Evolutionary conservation across 164 flowering plant genomes (phyloP).

Genomic region (Nelumbo lutea): DNA sequence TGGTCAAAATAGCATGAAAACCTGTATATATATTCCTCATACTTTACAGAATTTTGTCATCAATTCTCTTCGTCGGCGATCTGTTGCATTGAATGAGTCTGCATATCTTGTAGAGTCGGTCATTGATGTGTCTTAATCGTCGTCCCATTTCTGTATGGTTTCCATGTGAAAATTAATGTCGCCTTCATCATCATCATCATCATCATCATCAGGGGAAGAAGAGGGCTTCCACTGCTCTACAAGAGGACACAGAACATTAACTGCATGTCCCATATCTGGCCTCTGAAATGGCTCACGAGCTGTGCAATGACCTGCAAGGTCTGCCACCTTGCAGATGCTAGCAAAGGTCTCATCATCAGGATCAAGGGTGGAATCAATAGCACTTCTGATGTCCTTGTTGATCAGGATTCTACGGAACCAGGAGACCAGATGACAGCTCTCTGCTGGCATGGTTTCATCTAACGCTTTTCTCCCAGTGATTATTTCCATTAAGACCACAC

Average conservation of each 20-base stretch:
- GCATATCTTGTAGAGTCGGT: constrained; percentile 30
- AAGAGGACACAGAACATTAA: constrained; percentile 41
- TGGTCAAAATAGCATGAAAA: background rate
- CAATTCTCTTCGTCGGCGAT: constrained; percentile 20
- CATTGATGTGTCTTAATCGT: constrained; percentile 31
- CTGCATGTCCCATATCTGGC: constrained; percentile 56
- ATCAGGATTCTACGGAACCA: constrained; percentile 43
- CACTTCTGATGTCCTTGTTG: constrained; percentile 29
- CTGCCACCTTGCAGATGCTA: constrained; percentile 39
- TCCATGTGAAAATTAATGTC: constrained; percentile 27
- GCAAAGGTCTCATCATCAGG: constrained; percentile 41
- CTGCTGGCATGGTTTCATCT: constrained; percentile 33
- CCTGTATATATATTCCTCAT: background rate
- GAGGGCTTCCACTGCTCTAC: constrained; percentile 56
- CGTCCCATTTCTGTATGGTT: constrained; percentile 34
- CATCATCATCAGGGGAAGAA: constrained; percentile 27
- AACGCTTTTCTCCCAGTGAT: constrained; percentile 37
- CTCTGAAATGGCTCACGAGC: constrained; percentile 48
- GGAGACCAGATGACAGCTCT: constrained; percentile 35
- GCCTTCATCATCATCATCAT: constrained; percentile 27
- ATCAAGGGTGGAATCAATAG: constrained; percentile 30
- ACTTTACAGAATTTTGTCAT: background rate
- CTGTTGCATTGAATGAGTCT: constrained; percentile 33
- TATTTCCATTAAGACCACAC: constrained; percentile 40
- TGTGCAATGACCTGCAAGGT: constrained; percentile 55